Evolutionary conservation across 306 rosid genomes (phyloP).

Genomic region (Lithocarpus polystachyus): DNA sequence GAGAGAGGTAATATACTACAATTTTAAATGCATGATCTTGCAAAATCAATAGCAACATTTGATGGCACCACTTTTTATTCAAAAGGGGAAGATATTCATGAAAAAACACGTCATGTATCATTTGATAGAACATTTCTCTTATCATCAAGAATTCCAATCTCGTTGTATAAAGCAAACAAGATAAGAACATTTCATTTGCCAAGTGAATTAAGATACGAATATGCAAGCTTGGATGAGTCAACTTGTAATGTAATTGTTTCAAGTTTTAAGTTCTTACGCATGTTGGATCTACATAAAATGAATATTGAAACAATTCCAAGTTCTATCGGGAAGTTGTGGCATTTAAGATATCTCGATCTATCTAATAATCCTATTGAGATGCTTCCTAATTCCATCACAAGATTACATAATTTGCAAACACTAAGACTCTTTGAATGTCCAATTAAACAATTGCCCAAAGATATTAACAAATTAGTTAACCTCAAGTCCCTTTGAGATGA

Average conservation of each 20-base stretch:
- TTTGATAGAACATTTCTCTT: too few species aligned
- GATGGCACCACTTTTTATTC: too few species aligned
- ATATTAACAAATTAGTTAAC: not conserved
- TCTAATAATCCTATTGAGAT: not conserved
- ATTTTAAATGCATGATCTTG: not conserved
- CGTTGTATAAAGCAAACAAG: not conserved
- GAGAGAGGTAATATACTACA: accelerated
- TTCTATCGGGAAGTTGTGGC: not conserved
- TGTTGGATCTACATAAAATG: not conserved
- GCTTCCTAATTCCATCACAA: not conserved
- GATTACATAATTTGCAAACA: not conserved
- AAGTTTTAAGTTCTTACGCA: not conserved
- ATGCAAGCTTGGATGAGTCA: not conserved
- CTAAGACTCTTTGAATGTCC: not conserved
- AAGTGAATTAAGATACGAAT: accelerated
- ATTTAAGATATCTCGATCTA: constrained; percentile 7
- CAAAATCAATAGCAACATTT: too few species aligned
- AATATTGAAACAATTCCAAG: not conserved
- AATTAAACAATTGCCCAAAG: constrained; percentile 9
- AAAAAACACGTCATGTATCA: too few species aligned
- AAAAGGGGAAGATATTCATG: too few species aligned
- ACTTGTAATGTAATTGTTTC: not conserved
- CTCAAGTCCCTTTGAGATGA: too few species aligned
- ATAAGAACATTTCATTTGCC: not conserved
- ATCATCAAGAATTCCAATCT: too few species aligned